Base-by-base conservation (phyloP, 2,329 filamentous ascomycete genomes). In the Xylariaceae sp. region DNA sequence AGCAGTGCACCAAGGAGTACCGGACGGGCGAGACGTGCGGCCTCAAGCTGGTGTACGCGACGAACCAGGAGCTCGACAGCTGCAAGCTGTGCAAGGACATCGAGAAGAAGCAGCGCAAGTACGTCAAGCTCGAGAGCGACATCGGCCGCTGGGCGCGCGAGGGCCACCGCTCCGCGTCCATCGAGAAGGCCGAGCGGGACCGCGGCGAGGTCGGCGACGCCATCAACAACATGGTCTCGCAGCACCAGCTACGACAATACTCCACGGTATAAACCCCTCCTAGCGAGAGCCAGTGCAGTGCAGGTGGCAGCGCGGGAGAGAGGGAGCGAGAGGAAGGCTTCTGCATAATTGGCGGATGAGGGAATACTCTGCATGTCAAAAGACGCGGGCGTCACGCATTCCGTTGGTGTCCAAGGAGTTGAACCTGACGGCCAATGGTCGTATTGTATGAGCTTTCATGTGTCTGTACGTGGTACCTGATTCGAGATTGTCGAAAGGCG, bases 1-100 rank as follows among this genome's bases (percentile, higher is more conserved):
- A 89, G 61, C 89, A 94, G 58, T 96, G 90, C 72, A 81, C 83
- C 61, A 88, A 87, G 63, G 90, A 95, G 60, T 93, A 94, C 66
- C 84, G 90, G 46, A 94, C 85, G 47, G 90, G 90, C 52, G 90
- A 96, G 70, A 95, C 90, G 23, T 96, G 90, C 64, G 90, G 90
- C 42, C 81, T 94, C 65, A 94, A 87, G 65, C 75, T 94, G 44
- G 80, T 94, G 55, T 88, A 83, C 67, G 67, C 77, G 49, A 89
- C 85, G 17, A 69, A 76, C 44, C 67, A 68, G 38, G 69, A 81
- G 34, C 49, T 59, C 27, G 74, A 75, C 35, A 75, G 77, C 50
- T 96, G 90, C 70, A 85, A 83, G 57, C 70, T 88, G 43, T 96
- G 90, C 65, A 80, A 87, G 53, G 88, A 92, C 63, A 87, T 89